These are phyloP conservation scores for Phytophthora uliginosa DNA, from an alignment of 352 stramenopile genomes.

Conservation along the genomic window DNA sequence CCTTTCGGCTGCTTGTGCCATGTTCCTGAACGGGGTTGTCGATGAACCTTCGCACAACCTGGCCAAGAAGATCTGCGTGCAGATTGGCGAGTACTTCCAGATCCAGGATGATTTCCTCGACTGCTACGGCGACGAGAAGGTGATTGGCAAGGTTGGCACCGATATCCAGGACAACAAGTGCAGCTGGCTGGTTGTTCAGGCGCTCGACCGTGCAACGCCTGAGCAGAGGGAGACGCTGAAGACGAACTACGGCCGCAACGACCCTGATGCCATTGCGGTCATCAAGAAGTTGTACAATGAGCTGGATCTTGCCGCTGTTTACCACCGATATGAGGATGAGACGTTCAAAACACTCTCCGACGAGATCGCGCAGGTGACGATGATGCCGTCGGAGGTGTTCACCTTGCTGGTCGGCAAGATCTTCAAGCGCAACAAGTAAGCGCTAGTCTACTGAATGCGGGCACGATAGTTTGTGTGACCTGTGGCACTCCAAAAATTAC, in stretches of 20 bases:
- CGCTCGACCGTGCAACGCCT: slow-evolving; percentile 75
- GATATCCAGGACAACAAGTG: slow-evolving; percentile 99
- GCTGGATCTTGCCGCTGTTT: slow-evolving; percentile 90
- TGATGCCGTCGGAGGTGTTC: slow-evolving; percentile 95
- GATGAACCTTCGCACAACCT: slow-evolving; percentile 81
- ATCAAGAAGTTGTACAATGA: slow-evolving; percentile 97
- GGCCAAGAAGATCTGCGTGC: slow-evolving; percentile 95
- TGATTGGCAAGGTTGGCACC: slow-evolving; percentile 97
- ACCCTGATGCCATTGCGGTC: slow-evolving; percentile 75
- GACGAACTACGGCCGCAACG: slow-evolving; percentile 94
- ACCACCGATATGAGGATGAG: slow-evolving; percentile 96
- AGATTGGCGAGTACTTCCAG: slow-evolving; percentile 99
- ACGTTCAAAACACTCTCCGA: slow-evolving; percentile 88
- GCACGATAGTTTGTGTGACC: not conserved
- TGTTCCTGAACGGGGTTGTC: slow-evolving; percentile 90
- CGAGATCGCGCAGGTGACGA: slow-evolving; percentile 83
- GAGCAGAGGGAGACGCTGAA: slow-evolving; percentile 90
- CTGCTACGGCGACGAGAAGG: slow-evolving; percentile 95
- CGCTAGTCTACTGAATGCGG: not conserved
- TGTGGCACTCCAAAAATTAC: not conserved
- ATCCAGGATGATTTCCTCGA: slow-evolving; percentile 99
- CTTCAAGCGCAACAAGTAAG: slow-evolving; percentile 97
- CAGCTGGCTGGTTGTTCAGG: slow-evolving; percentile 98
- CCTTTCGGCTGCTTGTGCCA: slow-evolving; percentile 94
- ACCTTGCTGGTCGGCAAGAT: slow-evolving; percentile 96